phyloP scores from a whole-genome alignment of 192 early-diverging fungal genomes.

The Coemansia sp. region DNA sequence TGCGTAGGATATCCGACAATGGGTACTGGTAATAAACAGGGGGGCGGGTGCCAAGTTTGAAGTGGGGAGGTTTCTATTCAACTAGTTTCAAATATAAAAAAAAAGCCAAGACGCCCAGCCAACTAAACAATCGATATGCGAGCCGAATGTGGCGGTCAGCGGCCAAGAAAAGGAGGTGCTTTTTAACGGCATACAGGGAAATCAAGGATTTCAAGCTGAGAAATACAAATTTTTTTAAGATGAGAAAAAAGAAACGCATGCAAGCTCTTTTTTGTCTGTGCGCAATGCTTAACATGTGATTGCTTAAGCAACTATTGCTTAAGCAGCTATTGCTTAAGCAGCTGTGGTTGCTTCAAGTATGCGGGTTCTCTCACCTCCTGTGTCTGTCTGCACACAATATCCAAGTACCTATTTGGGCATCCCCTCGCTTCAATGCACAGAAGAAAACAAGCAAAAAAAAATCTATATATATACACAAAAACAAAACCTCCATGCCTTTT shows the following conservation, averaged over 20 bases:
- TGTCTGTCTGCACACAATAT: neutral
- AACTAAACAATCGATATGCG: slow-evolving; percentile 4
- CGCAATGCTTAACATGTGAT: neutral
- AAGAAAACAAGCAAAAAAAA: neutral
- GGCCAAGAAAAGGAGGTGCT: neutral
- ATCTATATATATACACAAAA: neutral
- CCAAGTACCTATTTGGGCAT: neutral
- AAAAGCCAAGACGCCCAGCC: slow-evolving; percentile 1
- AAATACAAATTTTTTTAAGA: neutral
- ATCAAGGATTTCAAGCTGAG: neutral
- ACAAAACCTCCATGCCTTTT: neutral
- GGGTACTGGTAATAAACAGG: neutral
- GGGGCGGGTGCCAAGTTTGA: neutral
- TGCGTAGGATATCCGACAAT: slow-evolving; percentile 10
- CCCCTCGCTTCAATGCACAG: neutral
- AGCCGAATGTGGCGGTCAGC: neutral
- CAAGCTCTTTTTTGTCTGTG: neutral
- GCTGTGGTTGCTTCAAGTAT: too few species aligned
- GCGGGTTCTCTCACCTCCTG: too few species aligned
- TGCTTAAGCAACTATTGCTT: too few species aligned
- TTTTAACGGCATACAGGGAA: neutral
- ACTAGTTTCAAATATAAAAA: neutral
- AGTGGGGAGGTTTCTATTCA: neutral
- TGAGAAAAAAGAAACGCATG: neutral
- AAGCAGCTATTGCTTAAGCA: too few species aligned